phyloP scores from a whole-genome alignment of 2,329 filamentous ascomycete species.

The Alternaria arborescens region DNA sequence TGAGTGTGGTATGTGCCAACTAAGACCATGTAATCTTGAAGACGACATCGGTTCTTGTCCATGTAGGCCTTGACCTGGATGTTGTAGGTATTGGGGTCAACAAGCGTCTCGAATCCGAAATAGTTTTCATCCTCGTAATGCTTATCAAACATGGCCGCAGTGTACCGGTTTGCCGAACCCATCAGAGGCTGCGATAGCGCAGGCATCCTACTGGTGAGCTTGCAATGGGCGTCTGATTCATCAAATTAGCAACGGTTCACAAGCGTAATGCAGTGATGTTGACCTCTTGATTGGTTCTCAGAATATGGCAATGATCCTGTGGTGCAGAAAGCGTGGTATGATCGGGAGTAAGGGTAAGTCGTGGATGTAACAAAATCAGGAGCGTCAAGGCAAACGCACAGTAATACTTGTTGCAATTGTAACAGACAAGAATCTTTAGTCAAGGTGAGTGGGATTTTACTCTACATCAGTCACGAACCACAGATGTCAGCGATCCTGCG shows the following conservation, averaged over 20 bases:
- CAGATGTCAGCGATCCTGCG: neutral
- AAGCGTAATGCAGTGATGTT: neutral
- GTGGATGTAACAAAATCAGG: neutral
- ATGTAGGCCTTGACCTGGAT: neutral
- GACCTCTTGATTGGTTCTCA: neutral
- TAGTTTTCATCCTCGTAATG: neutral
- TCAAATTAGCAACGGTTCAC: neutral
- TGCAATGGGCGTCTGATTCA: neutral
- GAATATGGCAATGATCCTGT: neutral
- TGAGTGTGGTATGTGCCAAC: neutral
- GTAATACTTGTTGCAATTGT: too few species aligned
- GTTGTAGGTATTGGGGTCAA: neutral
- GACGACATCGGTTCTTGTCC: neutral
- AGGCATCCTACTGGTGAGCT: neutral
- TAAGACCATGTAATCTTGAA: neutral
- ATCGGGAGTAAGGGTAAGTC: neutral
- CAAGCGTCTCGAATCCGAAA: neutral
- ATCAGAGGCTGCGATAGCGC: neutral
- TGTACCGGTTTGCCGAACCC: neutral
- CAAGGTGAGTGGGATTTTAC: neutral
- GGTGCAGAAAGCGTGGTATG: neutral
- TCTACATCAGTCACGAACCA: neutral
- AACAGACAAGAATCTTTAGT: neutral
- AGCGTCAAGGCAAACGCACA: neutral
- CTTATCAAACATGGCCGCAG: neutral